phyloP scores from a whole-genome alignment of 2,329 filamentous ascomycete species.

The Purpureocillium lavendulum region DNA sequence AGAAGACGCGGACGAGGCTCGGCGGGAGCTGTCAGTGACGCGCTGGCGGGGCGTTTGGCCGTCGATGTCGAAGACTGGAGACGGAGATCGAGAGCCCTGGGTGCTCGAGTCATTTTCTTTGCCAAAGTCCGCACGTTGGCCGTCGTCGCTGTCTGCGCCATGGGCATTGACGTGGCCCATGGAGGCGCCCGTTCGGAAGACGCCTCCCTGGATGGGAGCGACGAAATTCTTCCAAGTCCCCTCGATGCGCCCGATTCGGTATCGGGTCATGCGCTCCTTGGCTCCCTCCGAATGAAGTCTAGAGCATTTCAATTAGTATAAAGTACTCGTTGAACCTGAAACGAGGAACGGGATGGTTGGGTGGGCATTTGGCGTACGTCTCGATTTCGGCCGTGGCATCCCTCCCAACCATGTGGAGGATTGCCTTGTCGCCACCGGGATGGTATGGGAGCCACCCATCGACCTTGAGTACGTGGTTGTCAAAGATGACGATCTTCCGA shows the following conservation, averaged over 20 bases:
- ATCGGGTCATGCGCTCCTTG: conserved; percentile 66
- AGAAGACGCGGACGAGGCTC: not conserved
- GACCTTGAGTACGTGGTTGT: conserved; percentile 74
- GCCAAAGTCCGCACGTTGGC: not conserved
- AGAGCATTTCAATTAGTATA: too few relatives aligned
- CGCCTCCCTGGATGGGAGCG: conserved; percentile 85
- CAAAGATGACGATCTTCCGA: conserved; percentile 69
- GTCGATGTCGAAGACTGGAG: conserved; percentile 39
- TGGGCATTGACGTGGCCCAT: conserved; percentile 20
- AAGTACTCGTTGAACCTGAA: too few relatives aligned
- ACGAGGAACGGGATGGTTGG: conserved; percentile 9
- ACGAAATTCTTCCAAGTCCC: conserved; percentile 81
- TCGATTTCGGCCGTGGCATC: conserved; percentile 94
- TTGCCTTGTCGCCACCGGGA: conserved; percentile 84
- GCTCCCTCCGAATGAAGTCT: conserved; percentile 80
- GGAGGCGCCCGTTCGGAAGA: conserved; percentile 47
- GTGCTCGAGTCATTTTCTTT: conserved; percentile 30
- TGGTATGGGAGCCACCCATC: conserved; percentile 87
- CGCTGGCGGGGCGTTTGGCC: conserved; percentile 20
- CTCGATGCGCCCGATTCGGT: conserved; percentile 74
- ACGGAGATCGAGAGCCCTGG: conserved; percentile 43
- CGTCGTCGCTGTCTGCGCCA: conserved; percentile 7
- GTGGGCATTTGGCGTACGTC: conserved; percentile 48
- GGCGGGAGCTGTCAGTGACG: not conserved
- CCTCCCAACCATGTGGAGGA: conserved; percentile 85